These are phyloP conservation scores for Adiantum capillusveneris DNA, from an alignment of 75 land plant genomes.

Conservation along the genomic window DNA sequence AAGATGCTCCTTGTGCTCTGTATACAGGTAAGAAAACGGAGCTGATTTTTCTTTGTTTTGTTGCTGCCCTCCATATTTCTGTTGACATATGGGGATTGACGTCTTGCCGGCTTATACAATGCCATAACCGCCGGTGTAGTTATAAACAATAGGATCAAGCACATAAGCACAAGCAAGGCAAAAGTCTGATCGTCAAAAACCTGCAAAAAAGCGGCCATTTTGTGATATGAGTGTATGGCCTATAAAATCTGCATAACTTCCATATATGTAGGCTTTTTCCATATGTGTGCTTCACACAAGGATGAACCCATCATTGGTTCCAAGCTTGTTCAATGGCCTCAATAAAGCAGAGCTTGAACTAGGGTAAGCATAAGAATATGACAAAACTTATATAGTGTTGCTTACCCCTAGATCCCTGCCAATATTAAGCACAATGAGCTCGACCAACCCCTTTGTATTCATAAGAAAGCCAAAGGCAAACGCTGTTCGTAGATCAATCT, in stretches of 20 bases:
- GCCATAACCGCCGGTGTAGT: conserved; percentile 22
- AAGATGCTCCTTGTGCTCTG: conserved; percentile 41
- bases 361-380: no score
- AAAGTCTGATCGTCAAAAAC: conserved; percentile 11
- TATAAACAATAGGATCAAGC: conserved; percentile 35
- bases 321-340: no score
- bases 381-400: no score
- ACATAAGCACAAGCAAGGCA: conserved; percentile 15
- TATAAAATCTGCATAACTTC: no score
- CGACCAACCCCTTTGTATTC: conserved; percentile 44
- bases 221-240: background rate
- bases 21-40: conserved; percentile 49
- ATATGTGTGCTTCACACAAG: background rate
- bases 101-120: conserved; percentile 23
- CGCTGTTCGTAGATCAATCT: conserved; percentile 19
- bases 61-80: conserved; percentile 14
- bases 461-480: conserved; percentile 37
- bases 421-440: conserved; percentile 42
- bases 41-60: conserved; percentile 23
- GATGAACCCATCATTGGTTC: background rate
- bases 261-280: no score
- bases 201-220: conserved; percentile 6
- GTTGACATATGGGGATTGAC: conserved; percentile 6
- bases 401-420: conserved; percentile 2
- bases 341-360: no score